Percentiles rank a stretch among this genome's conserved stretches.
These are phyloP conservation scores for Cryoendolithus antarcticus DNA, from an alignment of 2,329 filamentous ascomycete species.

Conservation along the genomic window DNA sequence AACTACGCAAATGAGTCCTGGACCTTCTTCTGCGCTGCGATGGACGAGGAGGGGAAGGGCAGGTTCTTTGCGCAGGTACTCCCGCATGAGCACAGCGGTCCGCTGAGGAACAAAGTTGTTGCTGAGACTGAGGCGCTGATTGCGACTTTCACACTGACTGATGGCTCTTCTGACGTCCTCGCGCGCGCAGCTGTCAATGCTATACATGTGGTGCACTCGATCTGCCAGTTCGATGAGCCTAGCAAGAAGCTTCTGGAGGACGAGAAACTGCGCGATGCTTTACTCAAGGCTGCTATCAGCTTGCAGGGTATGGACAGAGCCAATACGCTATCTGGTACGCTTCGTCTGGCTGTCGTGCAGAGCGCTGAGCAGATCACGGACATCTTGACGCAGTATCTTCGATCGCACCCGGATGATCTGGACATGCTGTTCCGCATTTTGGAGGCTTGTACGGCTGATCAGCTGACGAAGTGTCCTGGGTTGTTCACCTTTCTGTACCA, in stretches of 20 bases:
- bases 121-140: constrained; percentile 63
- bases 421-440: constrained; percentile 78
- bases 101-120: constrained; percentile 62
- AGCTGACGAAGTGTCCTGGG: constrained; percentile 63
- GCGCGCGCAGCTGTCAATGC: constrained; percentile 67
- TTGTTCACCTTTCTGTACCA: constrained; percentile 76
- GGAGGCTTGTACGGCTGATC: constrained; percentile 69
- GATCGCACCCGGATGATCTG: constrained; percentile 47
- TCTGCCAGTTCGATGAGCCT: constrained; percentile 54
- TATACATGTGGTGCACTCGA: constrained; percentile 70
- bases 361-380: constrained; percentile 77
- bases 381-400: constrained; percentile 70
- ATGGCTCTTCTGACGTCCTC: constrained; percentile 50
- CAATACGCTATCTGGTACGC: constrained; percentile 54
- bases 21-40: constrained; percentile 61
- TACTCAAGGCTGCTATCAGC: constrained; percentile 58
- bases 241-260: constrained; percentile 53
- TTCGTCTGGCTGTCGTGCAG: constrained; percentile 79
- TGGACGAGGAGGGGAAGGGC: constrained; percentile 78
- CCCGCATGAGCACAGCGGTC: constrained; percentile 58
- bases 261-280: constrained; percentile 43
- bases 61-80: constrained; percentile 84
- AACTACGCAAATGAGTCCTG: constrained; percentile 83
- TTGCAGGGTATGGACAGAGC: constrained; percentile 61
- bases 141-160: constrained; percentile 49